phyloP scores from a whole-genome alignment of 768 basidiomycete species.

The Trametes gibbosa region DNA sequence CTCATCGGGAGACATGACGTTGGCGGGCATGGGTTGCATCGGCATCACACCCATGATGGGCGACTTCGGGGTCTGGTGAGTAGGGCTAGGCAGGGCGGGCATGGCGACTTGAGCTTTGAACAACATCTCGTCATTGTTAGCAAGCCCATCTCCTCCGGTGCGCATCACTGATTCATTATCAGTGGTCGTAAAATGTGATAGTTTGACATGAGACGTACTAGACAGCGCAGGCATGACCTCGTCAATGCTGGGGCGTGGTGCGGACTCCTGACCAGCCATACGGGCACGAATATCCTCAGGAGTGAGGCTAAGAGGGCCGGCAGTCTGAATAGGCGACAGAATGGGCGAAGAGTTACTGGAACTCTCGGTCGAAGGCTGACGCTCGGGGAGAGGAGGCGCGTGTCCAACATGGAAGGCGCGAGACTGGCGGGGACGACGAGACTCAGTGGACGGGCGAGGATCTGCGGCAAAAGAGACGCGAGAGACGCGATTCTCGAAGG shows the following conservation, averaged over 20 bases:
- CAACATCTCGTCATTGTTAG: conserved; percentile 43
- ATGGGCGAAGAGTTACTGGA: conserved; percentile 22
- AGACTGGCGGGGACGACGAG: conserved; percentile 37
- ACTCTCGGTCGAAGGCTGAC: conserved; percentile 25
- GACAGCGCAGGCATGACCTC: conserved; percentile 69
- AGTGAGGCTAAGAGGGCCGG: conserved; percentile 43
- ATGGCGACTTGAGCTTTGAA: conserved; percentile 27
- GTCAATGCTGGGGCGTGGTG: conserved; percentile 42
- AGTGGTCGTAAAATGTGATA: background rate
- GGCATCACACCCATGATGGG: conserved; percentile 36
- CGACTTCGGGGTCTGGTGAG: conserved; percentile 32
- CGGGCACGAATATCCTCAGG: conserved; percentile 61
- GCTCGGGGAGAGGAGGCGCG: conserved; percentile 41
- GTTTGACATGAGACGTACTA: conserved; percentile 41
- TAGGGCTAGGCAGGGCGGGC: conserved; percentile 27
- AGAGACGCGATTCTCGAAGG: conserved; percentile 46
- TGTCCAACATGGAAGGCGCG: conserved; percentile 42
- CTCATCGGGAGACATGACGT: conserved; percentile 61
- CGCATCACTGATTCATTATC: conserved; percentile 62
- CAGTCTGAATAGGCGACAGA: conserved; percentile 44
- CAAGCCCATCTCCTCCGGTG: conserved; percentile 39
- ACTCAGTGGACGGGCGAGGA: conserved; percentile 45
- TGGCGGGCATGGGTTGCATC: conserved; percentile 42
- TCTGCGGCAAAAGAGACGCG: conserved; percentile 72
- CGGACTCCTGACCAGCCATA: conserved; percentile 38